Base-by-base conservation (phyloP, 2,329 filamentous ascomycete genomes). In the Clonostachys solani region DNA sequence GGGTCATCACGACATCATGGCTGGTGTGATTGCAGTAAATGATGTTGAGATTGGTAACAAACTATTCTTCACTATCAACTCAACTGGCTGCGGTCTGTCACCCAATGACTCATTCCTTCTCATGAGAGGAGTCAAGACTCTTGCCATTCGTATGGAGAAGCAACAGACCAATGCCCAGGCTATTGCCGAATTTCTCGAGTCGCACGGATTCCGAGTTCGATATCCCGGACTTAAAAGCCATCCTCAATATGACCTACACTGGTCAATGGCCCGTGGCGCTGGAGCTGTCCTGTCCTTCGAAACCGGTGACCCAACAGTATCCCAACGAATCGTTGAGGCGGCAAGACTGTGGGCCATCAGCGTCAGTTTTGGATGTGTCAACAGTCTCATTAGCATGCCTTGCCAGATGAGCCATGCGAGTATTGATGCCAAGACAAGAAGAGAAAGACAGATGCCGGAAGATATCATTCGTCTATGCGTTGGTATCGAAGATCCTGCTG, bases 361-460 rank as follows among this genome's bases (percentile, higher is more conserved):
- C 55, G 94, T 99, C 50, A 96, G 90, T 61, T 99, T 99, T 64
- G 94, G 94, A 43, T 97, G 94, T 65, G 94, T 99, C 55, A 99
- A 99, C 73, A 95, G 89, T 64, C 74, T 99, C 65, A 99, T 99
- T 68, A 96, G 92, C 72, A 96, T 99, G 92, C 92, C 94, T 9
- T 99, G 94, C 72, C 91, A 92, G 60, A 99, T 99, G 95, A 97
- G 92, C 69, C 94, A 99, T 69, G 94, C 94, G 37, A 96, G 90
- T 63, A 99, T 99, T 61, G 94, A 97, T 63, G 89, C 91, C 49
- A 95, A 96, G 74, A 97, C 92, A 45, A 78, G 94, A 56, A 77
- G 83, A 58, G 91, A 95, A 71, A 81, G 92, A 53, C 86, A 92
- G 54, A 87, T 99, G 84, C 94, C 94, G 12, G 94, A 99, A 69